Base-by-base conservation (phyloP, 495 filamentous ascomycete species). In the Penicillium herquei region DNA sequence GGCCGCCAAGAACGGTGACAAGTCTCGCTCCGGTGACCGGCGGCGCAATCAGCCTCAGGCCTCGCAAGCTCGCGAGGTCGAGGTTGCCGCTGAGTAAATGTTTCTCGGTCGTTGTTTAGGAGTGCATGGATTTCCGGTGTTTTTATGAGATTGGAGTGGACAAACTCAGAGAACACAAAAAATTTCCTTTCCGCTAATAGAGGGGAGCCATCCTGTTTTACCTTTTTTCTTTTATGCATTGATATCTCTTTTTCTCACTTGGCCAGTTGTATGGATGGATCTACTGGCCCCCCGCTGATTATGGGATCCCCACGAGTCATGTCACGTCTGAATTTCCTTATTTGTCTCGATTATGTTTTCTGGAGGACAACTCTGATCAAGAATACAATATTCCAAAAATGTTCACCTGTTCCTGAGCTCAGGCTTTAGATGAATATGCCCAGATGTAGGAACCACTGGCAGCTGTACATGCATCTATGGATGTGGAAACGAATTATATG, bases 291-390 rank as follows among this genome's bases (percentile, higher is more conserved):
- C 49, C 62, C 52, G 47, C 61, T 62, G 61, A 63, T 58, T 50
- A 57, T 63, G 57, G 62, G 69, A 68, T 64, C 59, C 62, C 66
- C 67, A 72, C 68, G 70, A 72, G 63, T 69, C 68, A 72, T 72
- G 70, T 69, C 66, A 65, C 66, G 63, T 64, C 54, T 64, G 44
- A 61, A 51, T 59, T 61, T 51, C 34, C 30, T 51, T 49, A 14
- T 49, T 54, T 50, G 37, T 40, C 13, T 61, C 51, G 55, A 49
- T 52, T 59, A 57, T 67, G 61, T 63, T 62, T 60, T 48, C 65
- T 55, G 61, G 64, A 56, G 56, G 58, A 62, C 47, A 46, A 57
- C 49, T 51, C 49, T 21, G 54, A 55, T 51, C 55, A 59, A 62
- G 64, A 67, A 67, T 62, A 57, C 54, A 44, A 67, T 62, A 7